These are phyloP conservation scores for Entonaema liquescens DNA, from an alignment of 495 filamentous ascomycete species.

Conservation along the genomic window DNA sequence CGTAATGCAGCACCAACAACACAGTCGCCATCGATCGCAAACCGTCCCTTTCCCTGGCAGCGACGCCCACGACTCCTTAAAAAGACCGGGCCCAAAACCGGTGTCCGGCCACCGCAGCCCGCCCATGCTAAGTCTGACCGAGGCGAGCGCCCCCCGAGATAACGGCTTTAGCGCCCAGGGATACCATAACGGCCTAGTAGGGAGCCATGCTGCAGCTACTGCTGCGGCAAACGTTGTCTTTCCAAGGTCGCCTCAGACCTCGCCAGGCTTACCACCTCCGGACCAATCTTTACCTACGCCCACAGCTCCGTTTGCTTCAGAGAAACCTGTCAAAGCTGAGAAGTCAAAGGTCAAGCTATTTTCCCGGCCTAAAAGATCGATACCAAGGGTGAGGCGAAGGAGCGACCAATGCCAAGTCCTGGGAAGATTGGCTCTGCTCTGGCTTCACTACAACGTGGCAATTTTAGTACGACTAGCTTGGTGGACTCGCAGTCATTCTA, in stretches of 20 bases:
- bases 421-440: constrained; percentile 75
- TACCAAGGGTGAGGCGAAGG: constrained; percentile 75
- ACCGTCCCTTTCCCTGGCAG: constrained; percentile 63
- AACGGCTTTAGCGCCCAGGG: constrained; percentile 60
- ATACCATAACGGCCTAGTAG: constrained; percentile 73
- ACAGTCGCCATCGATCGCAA: constrained; percentile 75
- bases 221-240: constrained; percentile 90
- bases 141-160: constrained; percentile 64
- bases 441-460: constrained; percentile 69
- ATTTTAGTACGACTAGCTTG: constrained; percentile 80
- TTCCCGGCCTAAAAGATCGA: constrained; percentile 86
- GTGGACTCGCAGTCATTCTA: constrained; percentile 82
- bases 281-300: constrained; percentile 43
- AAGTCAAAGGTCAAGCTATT: constrained; percentile 94
- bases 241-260: constrained; percentile 66
- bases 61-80: constrained; percentile 44
- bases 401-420: constrained; percentile 79
- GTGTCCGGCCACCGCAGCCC: constrained; percentile 60
- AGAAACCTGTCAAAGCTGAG: constrained; percentile 74
- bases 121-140: constrained; percentile 63
- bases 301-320: constrained; percentile 57
- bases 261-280: constrained; percentile 56
- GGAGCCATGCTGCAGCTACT: constrained; percentile 73
- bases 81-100: constrained; percentile 49
- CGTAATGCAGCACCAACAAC: constrained; percentile 66